Percentiles rank a stretch among this genome's conserved stretches.
phyloP scores from a whole-genome alignment of 139 green algal genomes.

The Micractinium conductrix region DNA sequence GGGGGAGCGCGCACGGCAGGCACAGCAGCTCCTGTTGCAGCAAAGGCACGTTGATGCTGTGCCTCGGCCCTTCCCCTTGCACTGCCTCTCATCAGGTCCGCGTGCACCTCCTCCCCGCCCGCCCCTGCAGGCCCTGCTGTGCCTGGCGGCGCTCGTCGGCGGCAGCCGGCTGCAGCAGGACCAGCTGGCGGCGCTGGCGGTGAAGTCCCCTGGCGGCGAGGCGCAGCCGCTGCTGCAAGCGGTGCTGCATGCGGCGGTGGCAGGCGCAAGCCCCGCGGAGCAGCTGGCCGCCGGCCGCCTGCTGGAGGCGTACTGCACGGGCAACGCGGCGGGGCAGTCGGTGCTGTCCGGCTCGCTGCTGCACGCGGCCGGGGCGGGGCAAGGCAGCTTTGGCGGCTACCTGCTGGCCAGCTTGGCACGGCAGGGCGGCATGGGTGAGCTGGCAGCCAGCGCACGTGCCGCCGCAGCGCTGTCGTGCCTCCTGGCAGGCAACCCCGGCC shows the following conservation, averaged over 20 bases:
- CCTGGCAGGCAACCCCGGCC: slow-evolving; percentile 4
- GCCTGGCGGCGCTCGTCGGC: slow-evolving; percentile 6
- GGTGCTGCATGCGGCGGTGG: not conserved
- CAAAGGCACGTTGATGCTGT: too few relatives aligned
- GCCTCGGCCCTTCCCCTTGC: too few relatives aligned
- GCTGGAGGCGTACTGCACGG: slow-evolving; percentile 19
- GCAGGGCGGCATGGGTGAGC: slow-evolving; percentile 18
- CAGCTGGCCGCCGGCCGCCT: slow-evolving; percentile 1
- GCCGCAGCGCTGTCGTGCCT: slow-evolving; percentile 29
- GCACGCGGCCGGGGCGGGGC: not conserved
- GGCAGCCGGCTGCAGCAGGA: slow-evolving; percentile 20
- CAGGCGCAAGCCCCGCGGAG: not conserved
- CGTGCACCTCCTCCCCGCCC: not conserved
- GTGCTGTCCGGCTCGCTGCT: slow-evolving; percentile 9
- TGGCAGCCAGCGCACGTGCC: slow-evolving; percentile 24
- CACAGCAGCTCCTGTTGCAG: not conserved
- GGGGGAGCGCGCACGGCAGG: too few relatives aligned
- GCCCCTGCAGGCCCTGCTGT: slow-evolving; percentile 10
- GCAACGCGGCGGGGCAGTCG: slow-evolving; percentile 7
- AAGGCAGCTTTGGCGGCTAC: slow-evolving; percentile 3
- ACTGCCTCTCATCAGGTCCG: too few relatives aligned
- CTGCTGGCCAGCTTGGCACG: slow-evolving; percentile 5
- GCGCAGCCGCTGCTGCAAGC: slow-evolving; percentile 25
- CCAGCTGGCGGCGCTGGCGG: slow-evolving; percentile 1
- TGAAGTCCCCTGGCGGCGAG: not conserved